Evolutionary conservation across 495 filamentous ascomycete genomes (phyloP), one percentile per base, ranked within the genome.

Genomic region (Aspergillus haitiensis): DNA sequence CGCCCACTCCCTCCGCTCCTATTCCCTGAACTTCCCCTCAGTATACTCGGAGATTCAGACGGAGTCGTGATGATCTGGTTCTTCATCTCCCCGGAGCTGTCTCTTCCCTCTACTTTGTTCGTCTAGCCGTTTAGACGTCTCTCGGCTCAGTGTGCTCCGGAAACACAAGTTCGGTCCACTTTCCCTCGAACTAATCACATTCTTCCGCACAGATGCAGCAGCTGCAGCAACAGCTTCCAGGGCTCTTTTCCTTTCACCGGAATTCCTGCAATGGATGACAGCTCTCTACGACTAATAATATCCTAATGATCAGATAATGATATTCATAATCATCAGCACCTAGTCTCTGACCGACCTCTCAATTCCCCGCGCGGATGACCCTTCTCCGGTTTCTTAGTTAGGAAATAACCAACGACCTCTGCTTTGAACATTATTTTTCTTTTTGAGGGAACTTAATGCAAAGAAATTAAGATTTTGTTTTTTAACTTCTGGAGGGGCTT

Each of bases 91-190:
- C 46, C 61, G 57, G 34, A 64, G 50, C 47, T 57, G 34, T 52
- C 37, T 47, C 46, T 49, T 60, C 21, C 40, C 36, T 34, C 52
- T 39, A 47, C 36, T 32, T 31, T 52, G 47, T 37, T 12, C 16
- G 18, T 6, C 31, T 40, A 35, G 37, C 21, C 21, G 21, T 27
- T 27, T 27, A 21, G 5, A 40, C 39, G 12, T 48, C 31, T 33
- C 18, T 51, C 61, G 74, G 74, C 64, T 61, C 73, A 77, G 71
- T 61, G 72, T 77, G 73, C 74, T 75, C 74, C 74, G 74, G 54
- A 42, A 52, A 51, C 49, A 60, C 56, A 70, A 59, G 63, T 66
- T 65, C 67, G 71, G 57, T 64, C 66, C 58, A 65, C 66, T 55
- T 45, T 40, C 51, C 57, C 37, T 42, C 58, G 18, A 42, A 40